Percentiles rank a stretch among this genome's conserved stretches.
phyloP scores from a whole-genome alignment of 331 rosid species.

The Rosa hybrid region DNA sequence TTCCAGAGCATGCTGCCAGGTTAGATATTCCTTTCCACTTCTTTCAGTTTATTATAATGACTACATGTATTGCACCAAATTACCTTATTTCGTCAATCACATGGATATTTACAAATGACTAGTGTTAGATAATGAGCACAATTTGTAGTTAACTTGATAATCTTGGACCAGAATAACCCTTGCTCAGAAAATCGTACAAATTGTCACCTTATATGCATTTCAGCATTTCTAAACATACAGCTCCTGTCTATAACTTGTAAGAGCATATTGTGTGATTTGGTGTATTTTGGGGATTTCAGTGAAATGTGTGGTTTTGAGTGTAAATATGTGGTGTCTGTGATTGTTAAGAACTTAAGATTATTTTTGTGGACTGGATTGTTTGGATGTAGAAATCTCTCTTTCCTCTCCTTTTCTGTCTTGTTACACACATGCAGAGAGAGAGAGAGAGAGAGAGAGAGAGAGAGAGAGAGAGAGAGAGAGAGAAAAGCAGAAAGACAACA shows the following conservation, averaged over 20 bases:
- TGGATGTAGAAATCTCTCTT: constrained; percentile 9
- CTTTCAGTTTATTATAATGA: not conserved
- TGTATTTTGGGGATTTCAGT: not conserved
- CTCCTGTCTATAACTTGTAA: not conserved
- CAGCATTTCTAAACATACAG: not conserved
- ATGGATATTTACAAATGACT: not conserved
- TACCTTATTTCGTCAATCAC: not conserved
- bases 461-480: not conserved
- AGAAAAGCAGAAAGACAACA: not conserved
- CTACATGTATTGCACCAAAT: not conserved
- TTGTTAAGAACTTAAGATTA: constrained; percentile 7
- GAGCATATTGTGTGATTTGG: not conserved
- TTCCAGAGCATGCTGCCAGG: constrained; percentile 95
- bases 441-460: not conserved
- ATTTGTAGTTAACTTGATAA: not conserved
- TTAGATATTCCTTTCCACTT: constrained; percentile 34
- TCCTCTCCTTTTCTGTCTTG: not conserved
- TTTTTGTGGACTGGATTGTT: constrained; percentile 21
- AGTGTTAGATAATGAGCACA: not conserved
- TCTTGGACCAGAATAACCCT: not conserved
- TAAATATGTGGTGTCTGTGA: constrained; percentile 18
- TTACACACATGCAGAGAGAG: not conserved
- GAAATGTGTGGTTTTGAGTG: not conserved
- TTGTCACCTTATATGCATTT: not conserved
- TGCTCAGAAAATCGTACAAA: not conserved